A percentile compares a stretch with the other conserved stretches of the same genome.
phyloP scores from a whole-genome alignment of 345 rosid genomes.

The Gossypium anomalum region DNA sequence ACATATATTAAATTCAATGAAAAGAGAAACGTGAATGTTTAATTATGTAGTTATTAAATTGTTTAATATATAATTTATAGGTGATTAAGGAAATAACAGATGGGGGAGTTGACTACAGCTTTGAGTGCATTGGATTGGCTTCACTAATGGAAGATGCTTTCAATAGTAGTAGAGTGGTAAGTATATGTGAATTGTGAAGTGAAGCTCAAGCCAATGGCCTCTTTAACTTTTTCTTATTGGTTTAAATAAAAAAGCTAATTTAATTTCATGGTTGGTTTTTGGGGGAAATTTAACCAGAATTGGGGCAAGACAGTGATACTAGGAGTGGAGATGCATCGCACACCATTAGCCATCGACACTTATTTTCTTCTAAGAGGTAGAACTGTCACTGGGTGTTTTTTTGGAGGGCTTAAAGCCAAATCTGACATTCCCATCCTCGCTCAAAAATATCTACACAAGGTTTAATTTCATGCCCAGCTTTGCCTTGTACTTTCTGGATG shows the following conservation, averaged over 20 bases:
- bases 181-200: neutral
- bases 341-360: neutral
- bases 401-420: constrained; percentile 13
- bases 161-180: constrained; percentile 41
- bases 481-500: neutral
- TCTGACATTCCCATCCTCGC: constrained; percentile 5
- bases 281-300: neutral
- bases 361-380: neutral
- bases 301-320: constrained; percentile 13
- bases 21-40: too few species aligned
- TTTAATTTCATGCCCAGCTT: neutral
- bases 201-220: neutral
- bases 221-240: neutral
- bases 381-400: neutral
- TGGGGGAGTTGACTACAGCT: constrained; percentile 77
- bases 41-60: neutral
- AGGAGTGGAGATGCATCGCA: constrained; percentile 9
- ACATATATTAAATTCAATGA: neutral
- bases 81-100: constrained; percentile 56
- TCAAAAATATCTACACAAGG: constrained; percentile 6
- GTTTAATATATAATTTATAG: constrained; percentile 15
- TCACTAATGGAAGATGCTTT: constrained; percentile 54
- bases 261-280: neutral
- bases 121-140: constrained; percentile 67
- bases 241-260: neutral